phyloP scores from a whole-genome alignment of 805 yeast genomes.

The Candida quercuum region DNA sequence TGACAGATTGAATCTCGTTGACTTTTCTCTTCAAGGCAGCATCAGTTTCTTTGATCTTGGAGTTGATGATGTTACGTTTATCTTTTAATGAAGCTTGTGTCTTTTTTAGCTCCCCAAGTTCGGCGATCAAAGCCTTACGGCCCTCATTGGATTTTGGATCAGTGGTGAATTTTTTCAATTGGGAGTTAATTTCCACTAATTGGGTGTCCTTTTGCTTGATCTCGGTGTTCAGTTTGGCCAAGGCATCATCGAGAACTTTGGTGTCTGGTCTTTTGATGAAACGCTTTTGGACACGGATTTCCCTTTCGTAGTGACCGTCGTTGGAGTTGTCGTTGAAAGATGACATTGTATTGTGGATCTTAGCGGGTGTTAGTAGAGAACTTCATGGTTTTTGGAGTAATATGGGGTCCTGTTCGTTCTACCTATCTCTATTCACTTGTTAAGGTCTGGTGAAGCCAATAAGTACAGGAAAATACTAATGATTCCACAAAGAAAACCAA shows the following conservation, averaged over 20 bases:
- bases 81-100: constrained; percentile 42
- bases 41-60: constrained; percentile 70
- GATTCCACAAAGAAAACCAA: too few relatives aligned
- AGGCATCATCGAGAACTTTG: constrained; percentile 52
- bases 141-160: constrained; percentile 43
- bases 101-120: constrained; percentile 40
- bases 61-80: constrained; percentile 42
- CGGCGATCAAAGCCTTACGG: constrained; percentile 48
- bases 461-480: too few relatives aligned
- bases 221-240: constrained; percentile 51
- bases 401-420: too few relatives aligned
- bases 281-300: constrained; percentile 22
- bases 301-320: constrained; percentile 7
- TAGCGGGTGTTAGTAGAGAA: neutral
- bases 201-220: constrained; percentile 57
- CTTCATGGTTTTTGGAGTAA: too few relatives aligned
- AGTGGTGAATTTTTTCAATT: constrained; percentile 48
- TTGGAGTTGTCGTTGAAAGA: constrained; percentile 7
- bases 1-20: constrained; percentile 64
- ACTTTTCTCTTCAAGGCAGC: constrained; percentile 67
- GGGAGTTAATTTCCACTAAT: constrained; percentile 45
- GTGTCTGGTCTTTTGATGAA: constrained; percentile 75
- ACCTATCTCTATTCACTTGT: too few relatives aligned
- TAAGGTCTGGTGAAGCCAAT: too few relatives aligned
- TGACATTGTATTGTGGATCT: constrained; percentile 5